Base-by-base conservation (phyloP, 1,139 yeast species). In the Candida mesenterica region DNA sequence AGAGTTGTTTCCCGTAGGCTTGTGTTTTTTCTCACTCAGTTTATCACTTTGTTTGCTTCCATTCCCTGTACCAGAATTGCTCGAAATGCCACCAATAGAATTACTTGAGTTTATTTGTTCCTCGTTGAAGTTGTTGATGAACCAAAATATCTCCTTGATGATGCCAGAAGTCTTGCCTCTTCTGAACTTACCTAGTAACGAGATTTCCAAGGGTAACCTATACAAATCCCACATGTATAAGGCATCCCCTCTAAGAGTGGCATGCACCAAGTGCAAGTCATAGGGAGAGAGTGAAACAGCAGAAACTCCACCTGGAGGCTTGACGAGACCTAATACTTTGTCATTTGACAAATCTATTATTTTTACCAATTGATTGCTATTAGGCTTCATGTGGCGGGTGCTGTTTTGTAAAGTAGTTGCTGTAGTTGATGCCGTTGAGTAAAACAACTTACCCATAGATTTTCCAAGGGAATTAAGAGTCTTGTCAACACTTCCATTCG, bases 151-250 rank as follows among this genome's bases (percentile, higher is more conserved):
- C 15, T 73, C 68, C 27, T 65, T 61, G 12, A 81, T 69, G 2
- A 65, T 55, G 1, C 85, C 79, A 3, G 81, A 72, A 0, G 86
- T 80, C 48, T 77, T 78, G 3, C 90, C 90, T 27, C 89, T 63
- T 8, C 60, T 61, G 46, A 79, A 81, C 43, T 77, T 75, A 10
- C 85, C 88, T 34, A 78, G 55, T 16, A 82, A 58, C 0, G 76
- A 63, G 3, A 82, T 67, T 43, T 77, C 77, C 1, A 48, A 49
- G 0, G 82, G 78, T 24, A 72, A 58, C 39, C 71, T 68, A 30
- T 80, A 68, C 37, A 76, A 64, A 49, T 82, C 90, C 83, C 87
- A 82, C 44, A 80, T 64, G 48, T 68, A 79, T 9, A 82, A 61
- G 33, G 67, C 70, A 50, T 82, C 89, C 2, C 90, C 90, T 37